Evolutionary conservation across 495 filamentous ascomycete genomes (phyloP).

Genomic region (Daldinia bambusicola): DNA sequence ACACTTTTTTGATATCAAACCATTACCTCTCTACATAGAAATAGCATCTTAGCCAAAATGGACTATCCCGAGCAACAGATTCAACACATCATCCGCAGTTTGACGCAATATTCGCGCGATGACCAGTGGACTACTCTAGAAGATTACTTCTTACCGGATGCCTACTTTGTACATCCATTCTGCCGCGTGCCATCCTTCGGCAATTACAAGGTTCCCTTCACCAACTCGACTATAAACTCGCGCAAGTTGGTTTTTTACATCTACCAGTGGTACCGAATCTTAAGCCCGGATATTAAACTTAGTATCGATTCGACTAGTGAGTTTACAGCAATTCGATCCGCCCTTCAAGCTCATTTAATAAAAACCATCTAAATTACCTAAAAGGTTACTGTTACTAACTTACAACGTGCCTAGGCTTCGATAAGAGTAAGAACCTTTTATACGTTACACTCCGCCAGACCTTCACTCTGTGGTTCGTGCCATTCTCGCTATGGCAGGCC

Average conservation of each 20-base stretch:
- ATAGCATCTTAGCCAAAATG: conserved; percentile 32
- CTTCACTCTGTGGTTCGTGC: conserved; percentile 81
- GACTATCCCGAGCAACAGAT: conserved; percentile 54
- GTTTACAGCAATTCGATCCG: conserved; percentile 21
- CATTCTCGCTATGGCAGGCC: conserved; percentile 68
- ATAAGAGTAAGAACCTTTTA: conserved; percentile 68
- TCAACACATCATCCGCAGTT: conserved; percentile 67
- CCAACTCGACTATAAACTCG: conserved; percentile 60
- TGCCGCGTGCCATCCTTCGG: conserved; percentile 74
- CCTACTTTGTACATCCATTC: conserved; percentile 82
- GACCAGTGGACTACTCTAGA: conserved; percentile 71
- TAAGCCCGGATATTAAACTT: conserved; percentile 78
- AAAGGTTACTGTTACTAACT: neutral
- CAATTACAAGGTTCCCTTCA: conserved; percentile 52
- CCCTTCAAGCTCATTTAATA: no score
- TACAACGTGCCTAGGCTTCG: conserved; percentile 65
- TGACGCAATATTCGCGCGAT: conserved; percentile 71
- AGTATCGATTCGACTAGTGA: conserved; percentile 74
- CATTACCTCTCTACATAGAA: neutral
- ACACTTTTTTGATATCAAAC: neutral
- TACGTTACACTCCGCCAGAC: conserved; percentile 77
- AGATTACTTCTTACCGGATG: conserved; percentile 73
- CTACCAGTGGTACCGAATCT: conserved; percentile 87
- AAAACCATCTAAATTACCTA: neutral
- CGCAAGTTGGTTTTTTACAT: conserved; percentile 72